phyloP scores from a whole-genome alignment of 1,284 basidiomycete species.

The Vanrija sp. region DNA sequence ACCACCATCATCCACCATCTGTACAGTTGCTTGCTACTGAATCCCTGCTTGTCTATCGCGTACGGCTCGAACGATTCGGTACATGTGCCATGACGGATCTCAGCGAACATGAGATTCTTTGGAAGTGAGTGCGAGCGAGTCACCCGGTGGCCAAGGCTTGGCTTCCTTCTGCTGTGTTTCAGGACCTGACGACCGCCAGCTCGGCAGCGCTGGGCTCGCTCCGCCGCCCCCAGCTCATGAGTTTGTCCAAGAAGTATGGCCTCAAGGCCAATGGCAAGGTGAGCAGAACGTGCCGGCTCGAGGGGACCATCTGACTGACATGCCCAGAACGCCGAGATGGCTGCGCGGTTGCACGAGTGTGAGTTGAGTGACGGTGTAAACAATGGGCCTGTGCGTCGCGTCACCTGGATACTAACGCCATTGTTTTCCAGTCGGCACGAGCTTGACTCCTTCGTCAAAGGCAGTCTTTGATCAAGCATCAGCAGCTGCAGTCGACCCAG shows the following conservation, averaged over 20 bases:
- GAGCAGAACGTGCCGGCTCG: too few relatives aligned
- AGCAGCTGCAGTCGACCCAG: neutral
- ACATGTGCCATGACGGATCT: conserved; percentile 8
- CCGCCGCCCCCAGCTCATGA: conserved; percentile 45
- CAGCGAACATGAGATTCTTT: conserved; percentile 19
- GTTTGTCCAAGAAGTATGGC: conserved; percentile 43
- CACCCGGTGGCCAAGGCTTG: neutral
- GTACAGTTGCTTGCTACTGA: neutral
- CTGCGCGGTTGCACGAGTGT: conserved; percentile 41
- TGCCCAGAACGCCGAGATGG: conserved; percentile 37
- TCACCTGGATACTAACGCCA: conserved; percentile 2
- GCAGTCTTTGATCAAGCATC: neutral
- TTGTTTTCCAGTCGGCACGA: conserved; percentile 7
- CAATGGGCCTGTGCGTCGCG: neutral
- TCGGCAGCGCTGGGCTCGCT: conserved; percentile 40
- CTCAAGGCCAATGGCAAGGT: conserved; percentile 47
- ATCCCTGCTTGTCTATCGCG: neutral
- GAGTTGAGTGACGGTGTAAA: conserved; percentile 9
- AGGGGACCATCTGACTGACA: conserved; percentile 7
- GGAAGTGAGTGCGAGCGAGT: conserved; percentile 8
- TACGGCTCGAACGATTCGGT: neutral
- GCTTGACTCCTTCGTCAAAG: conserved; percentile 14
- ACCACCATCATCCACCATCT: neutral
- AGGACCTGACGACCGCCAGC: conserved; percentile 15
- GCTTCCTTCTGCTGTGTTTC: neutral